Evolutionary conservation across 225 moss, liverwort and hornwort species (phyloP).

Genomic region (Physcomitrium patens): DNA sequence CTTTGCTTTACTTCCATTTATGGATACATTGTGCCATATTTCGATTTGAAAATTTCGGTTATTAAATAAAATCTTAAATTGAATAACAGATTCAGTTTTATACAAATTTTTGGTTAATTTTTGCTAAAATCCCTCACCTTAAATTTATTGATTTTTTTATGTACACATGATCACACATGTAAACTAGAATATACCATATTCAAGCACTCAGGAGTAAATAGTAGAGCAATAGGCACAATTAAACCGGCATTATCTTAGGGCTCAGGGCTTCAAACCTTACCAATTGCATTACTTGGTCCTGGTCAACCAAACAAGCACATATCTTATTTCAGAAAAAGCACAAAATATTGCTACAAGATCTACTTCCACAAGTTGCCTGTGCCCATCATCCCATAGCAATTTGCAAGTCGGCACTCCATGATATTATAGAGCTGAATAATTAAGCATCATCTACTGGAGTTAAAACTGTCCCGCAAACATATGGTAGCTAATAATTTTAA

Average conservation of each 20-base stretch:
- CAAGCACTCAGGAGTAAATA: not conserved
- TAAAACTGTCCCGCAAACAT: constrained; percentile 33
- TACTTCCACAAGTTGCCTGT: constrained; percentile 85
- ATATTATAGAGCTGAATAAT: too few relatives aligned
- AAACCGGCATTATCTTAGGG: not conserved
- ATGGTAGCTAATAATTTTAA: not conserved
- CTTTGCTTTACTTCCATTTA: too few relatives aligned
- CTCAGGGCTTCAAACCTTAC: constrained; percentile 42
- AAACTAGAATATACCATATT: not conserved
- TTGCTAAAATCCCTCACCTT: too few relatives aligned
- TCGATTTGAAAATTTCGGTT: too few relatives aligned
- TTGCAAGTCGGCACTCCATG: too few relatives aligned
- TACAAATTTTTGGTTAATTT: too few relatives aligned
- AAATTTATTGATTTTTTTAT: too few relatives aligned
- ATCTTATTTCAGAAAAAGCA: constrained; percentile 84
- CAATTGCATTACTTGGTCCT: constrained; percentile 66
- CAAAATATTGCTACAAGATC: constrained; percentile 94
- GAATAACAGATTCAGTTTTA: too few relatives aligned
- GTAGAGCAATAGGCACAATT: not conserved
- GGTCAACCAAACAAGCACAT: constrained; percentile 83
- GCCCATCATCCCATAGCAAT: constrained; percentile 85
- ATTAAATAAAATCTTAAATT: too few relatives aligned
- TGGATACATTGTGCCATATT: too few relatives aligned
- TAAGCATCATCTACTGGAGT: too few relatives aligned
- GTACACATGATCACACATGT: not conserved